These are phyloP conservation scores for Hymenoscyphus repandus DNA, from an alignment of 2,329 filamentous ascomycete species.

Conservation along the genomic window DNA sequence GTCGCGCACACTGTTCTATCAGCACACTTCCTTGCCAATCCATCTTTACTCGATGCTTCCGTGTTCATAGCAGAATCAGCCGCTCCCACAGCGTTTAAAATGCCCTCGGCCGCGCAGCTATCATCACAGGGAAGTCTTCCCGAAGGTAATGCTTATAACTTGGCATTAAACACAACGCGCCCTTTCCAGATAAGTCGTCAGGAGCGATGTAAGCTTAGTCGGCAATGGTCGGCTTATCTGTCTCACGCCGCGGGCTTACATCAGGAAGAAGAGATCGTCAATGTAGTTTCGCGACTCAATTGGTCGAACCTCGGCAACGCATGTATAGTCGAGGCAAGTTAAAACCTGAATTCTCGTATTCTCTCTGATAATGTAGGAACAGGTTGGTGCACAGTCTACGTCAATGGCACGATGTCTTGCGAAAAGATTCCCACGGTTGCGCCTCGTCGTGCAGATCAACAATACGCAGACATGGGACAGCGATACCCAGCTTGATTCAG, in stretches of 20 bases:
- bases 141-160: too few relatives aligned
- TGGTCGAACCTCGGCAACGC: not conserved
- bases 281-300: not conserved
- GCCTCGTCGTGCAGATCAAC: not conserved
- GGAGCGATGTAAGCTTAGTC: constrained; percentile 27
- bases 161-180: too few relatives aligned
- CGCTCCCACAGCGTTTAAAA: constrained; percentile 34
- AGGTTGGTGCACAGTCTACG: not conserved
- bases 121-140: too few relatives aligned
- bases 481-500: too few relatives aligned
- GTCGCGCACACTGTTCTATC: constrained; percentile 38
- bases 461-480: too few relatives aligned
- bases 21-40: constrained; percentile 33
- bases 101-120: too few relatives aligned
- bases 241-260: not conserved
- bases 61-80: constrained; percentile 36
- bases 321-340: too few relatives aligned
- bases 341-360: too few relatives aligned
- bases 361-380: too few relatives aligned
- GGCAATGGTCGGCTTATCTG: constrained; percentile 32
- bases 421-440: not conserved
- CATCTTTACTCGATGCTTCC: constrained; percentile 33
- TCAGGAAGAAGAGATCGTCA: not conserved
- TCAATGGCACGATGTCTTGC: not conserved
- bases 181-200: too few relatives aligned